Base-by-base conservation (phyloP, 768 basidiomycete genomes). In the Asterophora lycoperdoides region DNA sequence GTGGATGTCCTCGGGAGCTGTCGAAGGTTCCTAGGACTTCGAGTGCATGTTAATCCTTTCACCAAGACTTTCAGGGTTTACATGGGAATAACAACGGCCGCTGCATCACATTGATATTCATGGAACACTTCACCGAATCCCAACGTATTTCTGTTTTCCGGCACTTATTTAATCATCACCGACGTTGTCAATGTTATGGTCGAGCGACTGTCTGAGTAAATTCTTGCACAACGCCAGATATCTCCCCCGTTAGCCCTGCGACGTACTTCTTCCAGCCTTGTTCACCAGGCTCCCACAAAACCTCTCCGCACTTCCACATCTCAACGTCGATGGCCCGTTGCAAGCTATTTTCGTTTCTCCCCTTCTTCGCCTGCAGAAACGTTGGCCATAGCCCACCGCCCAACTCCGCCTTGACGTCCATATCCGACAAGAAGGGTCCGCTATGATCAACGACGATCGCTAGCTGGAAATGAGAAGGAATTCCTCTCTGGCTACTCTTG, bases 1-100 rank as follows among this genome's bases (percentile, higher is more conserved):
- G 70, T 75, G 35, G 82, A 84, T 60, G 68, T 71, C 40, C 54
- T 83, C 28, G 79, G 78, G 1, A 66, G 68, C 33, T 63, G 67
- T 44, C 68, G 71, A 47, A 60, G 66, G 43, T 82, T 74, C 58
- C 71, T 73, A 60, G 79, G 78, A 1, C 55, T 75, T 36, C 60
- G 70, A 37, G 64, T 68, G 4, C 62, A 69, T 0, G 60, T 72
- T 14, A 63, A 65, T 49, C 60, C 59, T 10, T 6, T 23, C 23
- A 64, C 76, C 38, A 58, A 68, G 3, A 64, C 66, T 4, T 79
- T 75, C 75, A 71, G 67, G 49, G 56, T 79, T 18, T 71, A 73
- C 43, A 60, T 83, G 50, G 75, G 71, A 28, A 61, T 81, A 11
- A 60, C 73, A 34, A 66, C 69, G 48, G 68, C 68, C 28, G 60